Conservation (phyloP, 2,329 filamentous ascomycete genomes). For the Fusarium sp. region DNA sequence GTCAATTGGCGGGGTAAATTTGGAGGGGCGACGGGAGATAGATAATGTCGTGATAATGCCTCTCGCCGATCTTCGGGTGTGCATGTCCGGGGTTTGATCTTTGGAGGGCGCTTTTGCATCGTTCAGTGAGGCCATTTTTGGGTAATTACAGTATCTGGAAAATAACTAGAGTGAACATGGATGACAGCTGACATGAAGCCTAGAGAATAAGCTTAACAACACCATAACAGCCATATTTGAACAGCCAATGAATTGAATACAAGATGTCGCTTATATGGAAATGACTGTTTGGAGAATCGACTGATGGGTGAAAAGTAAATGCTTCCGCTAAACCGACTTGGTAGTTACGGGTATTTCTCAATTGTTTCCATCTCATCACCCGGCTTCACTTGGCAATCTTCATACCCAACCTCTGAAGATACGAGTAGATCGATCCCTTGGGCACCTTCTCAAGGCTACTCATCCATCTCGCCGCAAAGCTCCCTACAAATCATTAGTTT, state of each 20-base stretch:
- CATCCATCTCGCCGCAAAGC: slow-evolving; percentile 41
- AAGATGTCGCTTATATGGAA: neutral
- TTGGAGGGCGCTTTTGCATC: slow-evolving; percentile 6
- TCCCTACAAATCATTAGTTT: slow-evolving; percentile 1
- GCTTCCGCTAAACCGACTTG: neutral
- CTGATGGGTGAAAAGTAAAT: neutral
- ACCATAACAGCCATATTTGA: neutral
- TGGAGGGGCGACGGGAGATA: neutral
- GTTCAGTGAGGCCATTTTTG: neutral
- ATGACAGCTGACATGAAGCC: neutral
- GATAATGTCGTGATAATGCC: slow-evolving; percentile 31
- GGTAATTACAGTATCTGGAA: neutral
- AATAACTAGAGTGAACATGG: neutral
- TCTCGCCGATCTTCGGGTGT: slow-evolving; percentile 31
- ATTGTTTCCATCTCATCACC: neutral
- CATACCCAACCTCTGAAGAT: slow-evolving; percentile 36
- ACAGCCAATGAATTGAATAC: neutral
- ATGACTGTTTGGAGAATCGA: no score
- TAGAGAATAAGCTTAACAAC: neutral
- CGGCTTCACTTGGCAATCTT: neutral
- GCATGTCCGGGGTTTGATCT: neutral
- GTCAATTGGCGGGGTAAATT: slow-evolving; percentile 30
- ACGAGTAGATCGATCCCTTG: slow-evolving; percentile 32
- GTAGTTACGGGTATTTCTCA: neutral
- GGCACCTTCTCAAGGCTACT: slow-evolving; percentile 26